These are phyloP conservation scores for Tetracentron sinense DNA, from an alignment of 164 flowering plant genomes.

Conservation along the genomic window DNA sequence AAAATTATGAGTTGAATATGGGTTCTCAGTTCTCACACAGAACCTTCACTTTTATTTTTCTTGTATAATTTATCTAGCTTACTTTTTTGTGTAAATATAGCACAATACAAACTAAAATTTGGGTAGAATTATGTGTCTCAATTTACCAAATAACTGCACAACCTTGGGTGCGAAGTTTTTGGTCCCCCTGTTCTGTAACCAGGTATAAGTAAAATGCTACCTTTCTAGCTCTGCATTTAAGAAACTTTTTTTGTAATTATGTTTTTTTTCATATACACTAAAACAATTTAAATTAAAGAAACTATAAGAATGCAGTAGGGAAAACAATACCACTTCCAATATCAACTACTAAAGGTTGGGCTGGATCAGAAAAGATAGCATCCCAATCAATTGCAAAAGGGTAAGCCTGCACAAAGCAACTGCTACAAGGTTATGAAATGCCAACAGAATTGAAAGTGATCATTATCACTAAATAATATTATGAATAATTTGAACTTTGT, in stretches of 20 bases:
- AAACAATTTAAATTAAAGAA: neutral
- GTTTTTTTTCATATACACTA: neutral
- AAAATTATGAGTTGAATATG: neutral
- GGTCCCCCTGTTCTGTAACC: neutral
- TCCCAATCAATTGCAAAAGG: conserved; percentile 68
- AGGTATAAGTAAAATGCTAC: neutral
- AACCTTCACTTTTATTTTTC: neutral
- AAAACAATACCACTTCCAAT: conserved; percentile 75
- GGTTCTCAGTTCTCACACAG: neutral
- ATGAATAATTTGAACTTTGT: neutral
- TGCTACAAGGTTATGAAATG: conserved; percentile 1
- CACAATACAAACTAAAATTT: neutral
- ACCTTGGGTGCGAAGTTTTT: neutral
- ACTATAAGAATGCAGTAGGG: neutral
- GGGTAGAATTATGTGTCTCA: neutral
- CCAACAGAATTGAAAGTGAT: conserved; percentile 4
- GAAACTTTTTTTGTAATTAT: no score
- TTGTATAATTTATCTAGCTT: no score
- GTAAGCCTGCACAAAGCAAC: conserved; percentile 58
- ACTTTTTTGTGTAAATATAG: no score
- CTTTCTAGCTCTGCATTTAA: neutral
- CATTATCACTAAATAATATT: neutral
- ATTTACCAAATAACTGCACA: neutral
- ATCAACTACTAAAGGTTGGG: conserved; percentile 73
- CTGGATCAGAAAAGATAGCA: conserved; percentile 45